A percentile compares a stretch with the other conserved stretches of the same genome.
Conservation (phyloP, 768 basidiomycete genomes). For the Lanmaoa rubissima region DNA sequence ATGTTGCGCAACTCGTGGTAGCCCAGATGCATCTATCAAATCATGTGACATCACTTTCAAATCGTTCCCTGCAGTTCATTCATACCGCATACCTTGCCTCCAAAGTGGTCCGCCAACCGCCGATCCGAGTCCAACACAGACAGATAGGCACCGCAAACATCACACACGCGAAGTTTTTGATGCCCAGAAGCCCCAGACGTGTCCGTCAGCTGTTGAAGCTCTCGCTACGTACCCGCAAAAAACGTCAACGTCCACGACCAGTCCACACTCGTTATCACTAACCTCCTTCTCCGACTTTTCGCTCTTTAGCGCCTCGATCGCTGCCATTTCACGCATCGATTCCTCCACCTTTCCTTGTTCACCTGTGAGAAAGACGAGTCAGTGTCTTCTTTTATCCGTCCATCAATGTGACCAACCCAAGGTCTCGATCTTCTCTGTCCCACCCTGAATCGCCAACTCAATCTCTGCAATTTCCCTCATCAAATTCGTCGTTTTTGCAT, state of each 20-base stretch:
- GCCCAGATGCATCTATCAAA: constrained; percentile 90
- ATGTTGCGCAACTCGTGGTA: constrained; percentile 98
- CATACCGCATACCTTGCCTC: constrained; percentile 80
- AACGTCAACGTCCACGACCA: constrained; percentile 4
- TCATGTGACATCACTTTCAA: constrained; percentile 30
- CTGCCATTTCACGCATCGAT: constrained; percentile 96
- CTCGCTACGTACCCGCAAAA: constrained; percentile 52
- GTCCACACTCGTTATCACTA: constrained; percentile 10
- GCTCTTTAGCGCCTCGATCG: constrained; percentile 95
- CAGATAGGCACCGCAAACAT: constrained; percentile 99
- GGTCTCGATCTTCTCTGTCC: constrained; percentile 96
- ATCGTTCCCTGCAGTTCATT: constrained; percentile 12
- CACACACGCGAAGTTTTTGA: constrained; percentile 99
- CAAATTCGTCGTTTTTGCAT: constrained; percentile 96
- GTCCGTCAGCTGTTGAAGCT: constrained; percentile 93
- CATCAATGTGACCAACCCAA: constrained; percentile 54
- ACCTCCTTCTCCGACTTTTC: constrained; percentile 97
- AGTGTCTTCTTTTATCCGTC: constrained; percentile 1
- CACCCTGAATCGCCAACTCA: constrained; percentile 97
- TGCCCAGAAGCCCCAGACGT: constrained; percentile 99
- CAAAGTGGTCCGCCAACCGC: constrained; percentile 98
- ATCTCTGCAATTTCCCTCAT: constrained; percentile 99
- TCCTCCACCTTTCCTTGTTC: constrained; percentile 99
- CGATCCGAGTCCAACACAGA: constrained; percentile 98
- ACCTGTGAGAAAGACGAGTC: constrained; percentile 45